Base-by-base conservation (phyloP, 176 grass and related monocot genomes). In the Calamus simplicifolius region DNA sequence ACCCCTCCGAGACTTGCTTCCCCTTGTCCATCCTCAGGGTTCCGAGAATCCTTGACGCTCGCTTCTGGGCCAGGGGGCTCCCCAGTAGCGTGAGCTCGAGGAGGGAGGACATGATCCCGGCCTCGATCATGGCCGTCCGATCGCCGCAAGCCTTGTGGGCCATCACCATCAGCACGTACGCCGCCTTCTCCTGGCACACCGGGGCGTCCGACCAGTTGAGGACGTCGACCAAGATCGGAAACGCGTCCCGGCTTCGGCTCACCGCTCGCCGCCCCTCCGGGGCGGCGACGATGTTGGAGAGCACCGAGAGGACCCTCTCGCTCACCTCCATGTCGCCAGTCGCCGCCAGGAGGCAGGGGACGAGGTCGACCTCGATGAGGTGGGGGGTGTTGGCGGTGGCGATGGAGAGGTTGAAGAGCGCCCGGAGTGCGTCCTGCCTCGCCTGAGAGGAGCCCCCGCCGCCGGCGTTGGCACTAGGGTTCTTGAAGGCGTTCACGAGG, bases 151-250 rank as follows among this genome's bases (percentile, higher is more conserved):
- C 79, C 38, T 86, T 89, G 81, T 98, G 84, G 23, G 87, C 93
- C 63, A 98, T 89, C 10, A 98, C 81, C 93, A 98, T 98, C 4
- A 98, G 87, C 29, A 98, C 31, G 71, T 98, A 92, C 8, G 81
- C 79, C 0, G 84, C 79, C 75, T 92, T 92, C 75, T 98, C 93
- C 84, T 98, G 87, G 76, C 93, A 98, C 0, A 69, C 79, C 1
- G 79, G 66, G 38, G 85, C 81, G 69, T 92, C 93, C 5, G 69
- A 58, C 87, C 93, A 98, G n/a, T 63, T 38, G 19, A 98, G 87
- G 48, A 78, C 87, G 81, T 98, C 93, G 3, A 98, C 82, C 21
- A 98, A 72, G 4, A 58, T 62, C 0, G 67, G 54, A 3, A 92
- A 78, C 15, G 79, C 81, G 61, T 88, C 87, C 18, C 62, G 29